Conservation (phyloP, 176 grass and related monocot genomes). For the Oryza australiensis region DNA sequence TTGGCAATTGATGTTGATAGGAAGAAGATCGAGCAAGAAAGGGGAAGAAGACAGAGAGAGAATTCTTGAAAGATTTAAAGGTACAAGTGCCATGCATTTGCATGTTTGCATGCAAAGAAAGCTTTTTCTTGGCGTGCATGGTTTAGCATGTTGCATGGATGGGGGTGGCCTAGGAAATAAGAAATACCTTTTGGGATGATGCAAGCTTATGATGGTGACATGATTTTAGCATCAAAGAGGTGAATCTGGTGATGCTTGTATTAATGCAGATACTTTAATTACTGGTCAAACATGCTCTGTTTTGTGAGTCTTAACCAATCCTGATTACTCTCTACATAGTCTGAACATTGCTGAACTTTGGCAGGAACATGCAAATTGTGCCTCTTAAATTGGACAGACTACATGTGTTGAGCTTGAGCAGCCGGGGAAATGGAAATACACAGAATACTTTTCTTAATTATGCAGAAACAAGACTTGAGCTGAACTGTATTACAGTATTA, state of each 20-base stretch:
- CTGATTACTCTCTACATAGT: neutral
- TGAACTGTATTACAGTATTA: neutral
- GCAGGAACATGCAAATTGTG: conserved; percentile 1
- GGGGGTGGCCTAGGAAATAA: conserved; percentile 64
- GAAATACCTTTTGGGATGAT: conserved; percentile 68
- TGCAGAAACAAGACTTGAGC: neutral
- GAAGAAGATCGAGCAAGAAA: neutral
- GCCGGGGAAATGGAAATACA: neutral
- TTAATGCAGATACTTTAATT: conserved; percentile 44
- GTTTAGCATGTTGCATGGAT: conserved; percentile 67
- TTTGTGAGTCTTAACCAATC: conserved; percentile 3
- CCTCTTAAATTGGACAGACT: neutral
- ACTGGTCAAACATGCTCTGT: conserved; percentile 32
- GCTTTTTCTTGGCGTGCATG: conserved; percentile 47
- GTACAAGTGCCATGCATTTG: neutral
- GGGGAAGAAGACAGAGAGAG: conserved; percentile 43
- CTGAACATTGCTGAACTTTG: conserved; percentile 14
- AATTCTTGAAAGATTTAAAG: conserved; percentile 49
- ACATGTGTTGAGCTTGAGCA: neutral
- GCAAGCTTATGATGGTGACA: conserved; percentile 43
- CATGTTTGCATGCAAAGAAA: conserved; percentile 30
- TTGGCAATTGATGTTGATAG: neutral
- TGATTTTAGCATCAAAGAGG: conserved; percentile 7
- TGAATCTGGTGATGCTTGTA: conserved; percentile 23
- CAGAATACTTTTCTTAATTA: neutral